Evolutionary conservation across 257 asterid species (phyloP), one percentile per base, ranked within the genome.

Genomic region (Penstemon davidsonii): DNA sequence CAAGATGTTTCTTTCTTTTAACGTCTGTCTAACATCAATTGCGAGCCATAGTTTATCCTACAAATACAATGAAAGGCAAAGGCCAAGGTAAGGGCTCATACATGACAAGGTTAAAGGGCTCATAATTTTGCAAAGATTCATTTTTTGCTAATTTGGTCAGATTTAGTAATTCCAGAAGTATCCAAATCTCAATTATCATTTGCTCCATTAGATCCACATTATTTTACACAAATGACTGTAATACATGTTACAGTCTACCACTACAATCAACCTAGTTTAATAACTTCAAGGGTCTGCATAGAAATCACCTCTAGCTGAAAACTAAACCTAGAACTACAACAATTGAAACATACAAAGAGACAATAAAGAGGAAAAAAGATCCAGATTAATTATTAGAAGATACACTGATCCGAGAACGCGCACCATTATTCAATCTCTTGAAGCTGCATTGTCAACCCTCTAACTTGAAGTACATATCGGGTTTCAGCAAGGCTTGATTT

Each of bases 401-500:
- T 64, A 62, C 64, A 25, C 68, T 40, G 57, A 39, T 61, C 60
- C 71, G 57, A 64, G 65, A 33, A 79, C 5, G 36, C 60, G 15
- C 58, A 52, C 69, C 54, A 36, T 59, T 60, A 52, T 51, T 43
- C 25, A 57, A 47, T 59, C 55, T 73, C 55, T 69, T 60, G 59
- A 13, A 3, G 38, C 49, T n/a, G 60, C 51, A 25, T 25, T 1
- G 56, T 37, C 49, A 36, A 37, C 55, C 59, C 58, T 44, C 54
- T 25, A 25, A 25, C 15, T 42, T 18, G 6, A 46, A 8, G 53
- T 60, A 18, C 52, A 36, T 62, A n/a, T 42, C 19, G 36, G 45
- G 46, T 63, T 75, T 90, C 81, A 88, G 80, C 95, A 82, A 76
- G 93, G 88, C 76, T 91, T 91, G 72, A 85, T 81, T 80, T 88